These are phyloP conservation scores for Phytophthora syringae DNA, from an alignment of 352 stramenopile genomes.

Conservation along the genomic window DNA sequence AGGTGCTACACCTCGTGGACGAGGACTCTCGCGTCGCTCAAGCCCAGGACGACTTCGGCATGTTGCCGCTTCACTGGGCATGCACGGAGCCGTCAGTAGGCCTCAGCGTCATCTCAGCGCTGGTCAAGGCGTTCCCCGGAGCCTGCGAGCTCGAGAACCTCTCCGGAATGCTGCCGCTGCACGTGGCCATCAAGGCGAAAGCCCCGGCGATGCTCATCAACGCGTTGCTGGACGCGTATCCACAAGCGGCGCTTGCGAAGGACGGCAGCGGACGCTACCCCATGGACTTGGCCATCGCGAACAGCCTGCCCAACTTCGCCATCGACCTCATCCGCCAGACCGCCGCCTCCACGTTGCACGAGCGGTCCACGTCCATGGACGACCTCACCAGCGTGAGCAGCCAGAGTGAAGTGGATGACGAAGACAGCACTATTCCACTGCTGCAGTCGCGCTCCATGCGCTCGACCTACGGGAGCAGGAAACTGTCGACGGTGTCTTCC, in stretches of 20 bases:
- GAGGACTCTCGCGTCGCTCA: conserved; percentile 50
- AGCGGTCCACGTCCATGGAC: conserved; percentile 47
- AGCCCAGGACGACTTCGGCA: conserved; percentile 81
- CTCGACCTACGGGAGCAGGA: conserved; percentile 40
- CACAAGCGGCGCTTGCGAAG: conserved; percentile 57
- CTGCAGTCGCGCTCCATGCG: conserved; percentile 60
- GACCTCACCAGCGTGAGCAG: conserved; percentile 33
- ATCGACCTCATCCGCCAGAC: conserved; percentile 77
- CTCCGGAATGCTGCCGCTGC: conserved; percentile 80
- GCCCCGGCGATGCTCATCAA: conserved; percentile 67
- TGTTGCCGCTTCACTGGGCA: conserved; percentile 86
- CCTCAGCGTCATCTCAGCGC: conserved; percentile 50
- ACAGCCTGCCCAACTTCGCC: conserved; percentile 70
- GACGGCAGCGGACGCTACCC: conserved; percentile 63
- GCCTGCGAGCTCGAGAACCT: conserved; percentile 74
- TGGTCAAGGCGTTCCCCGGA: conserved; percentile 60
- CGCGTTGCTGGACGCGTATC: conserved; percentile 51
- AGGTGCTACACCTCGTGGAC: conserved; percentile 54
- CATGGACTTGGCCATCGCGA: conserved; percentile 67
- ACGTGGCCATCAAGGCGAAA: conserved; percentile 81
- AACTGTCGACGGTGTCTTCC: conserved; percentile 29
- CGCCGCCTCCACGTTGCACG: conserved; percentile 38
- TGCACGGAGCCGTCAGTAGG: conserved; percentile 67
- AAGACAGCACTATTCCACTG: conserved; percentile 35
- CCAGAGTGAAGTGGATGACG: conserved; percentile 32